Evolutionary conservation across 352 stramenopile genomes (phyloP).

Genomic region (Pythium plurisporium): DNA sequence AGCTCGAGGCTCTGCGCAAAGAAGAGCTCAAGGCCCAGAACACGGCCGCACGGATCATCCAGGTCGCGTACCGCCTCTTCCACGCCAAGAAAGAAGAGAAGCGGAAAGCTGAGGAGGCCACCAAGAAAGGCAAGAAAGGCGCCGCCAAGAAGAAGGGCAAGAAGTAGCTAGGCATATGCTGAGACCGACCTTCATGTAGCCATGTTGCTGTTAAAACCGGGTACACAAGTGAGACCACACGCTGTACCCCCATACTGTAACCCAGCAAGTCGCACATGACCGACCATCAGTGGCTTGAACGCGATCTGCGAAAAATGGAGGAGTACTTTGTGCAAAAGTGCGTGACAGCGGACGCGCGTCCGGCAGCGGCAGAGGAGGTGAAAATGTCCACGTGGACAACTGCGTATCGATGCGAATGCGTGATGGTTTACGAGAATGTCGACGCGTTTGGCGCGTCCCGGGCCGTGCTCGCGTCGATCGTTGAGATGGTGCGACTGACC

Average conservation of each 20-base stretch:
- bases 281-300: too few species aligned
- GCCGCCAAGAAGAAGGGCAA: conserved; percentile 30
- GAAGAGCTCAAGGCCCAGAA: conserved; percentile 70
- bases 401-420: conserved; percentile 37
- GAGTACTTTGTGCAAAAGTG: conserved; percentile 63
- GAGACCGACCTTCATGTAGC: background rate
- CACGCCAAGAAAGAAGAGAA: conserved; percentile 50
- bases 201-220: too few species aligned
- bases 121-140: conserved; percentile 68
- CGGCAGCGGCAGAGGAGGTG: background rate
- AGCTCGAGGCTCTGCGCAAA: too few species aligned
- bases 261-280: too few species aligned
- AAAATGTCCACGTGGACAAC: conserved; percentile 30
- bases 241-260: too few species aligned
- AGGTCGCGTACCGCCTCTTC: conserved; percentile 49
- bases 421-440: conserved; percentile 64
- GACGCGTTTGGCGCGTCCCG: conserved; percentile 47
- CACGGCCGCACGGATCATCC: conserved; percentile 63
- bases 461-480: conserved; percentile 44
- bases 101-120: conserved; percentile 46
- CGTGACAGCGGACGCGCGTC: conserved; percentile 48
- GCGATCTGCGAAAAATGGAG: conserved; percentile 57
- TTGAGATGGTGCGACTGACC: conserved; percentile 27
- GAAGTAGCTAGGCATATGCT: too few species aligned
- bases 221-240: too few species aligned